Evolutionary conservation across 352 stramenopile species (phyloP).

Genomic region (Blastocystis sp.): DNA sequence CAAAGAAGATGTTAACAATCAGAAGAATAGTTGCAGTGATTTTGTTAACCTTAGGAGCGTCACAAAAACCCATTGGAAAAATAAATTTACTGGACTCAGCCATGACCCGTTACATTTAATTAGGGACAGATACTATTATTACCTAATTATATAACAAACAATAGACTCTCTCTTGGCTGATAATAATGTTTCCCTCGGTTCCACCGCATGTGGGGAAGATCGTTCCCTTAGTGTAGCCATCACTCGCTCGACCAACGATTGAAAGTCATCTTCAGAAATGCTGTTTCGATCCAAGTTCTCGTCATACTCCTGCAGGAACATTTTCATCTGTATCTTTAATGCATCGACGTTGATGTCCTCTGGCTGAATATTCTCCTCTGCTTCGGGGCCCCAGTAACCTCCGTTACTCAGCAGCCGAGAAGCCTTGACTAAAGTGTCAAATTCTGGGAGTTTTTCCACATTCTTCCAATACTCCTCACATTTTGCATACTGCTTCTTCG

Average conservation of each 20-base stretch:
- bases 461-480: constrained; percentile 50
- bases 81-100: too few species aligned
- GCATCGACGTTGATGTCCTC: constrained; percentile 51
- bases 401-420: constrained; percentile 16
- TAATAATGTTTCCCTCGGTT: too few species aligned
- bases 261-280: not conserved
- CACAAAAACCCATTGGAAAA: constrained; percentile 6
- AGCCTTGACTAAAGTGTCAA: constrained; percentile 21
- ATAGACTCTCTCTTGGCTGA: not conserved
- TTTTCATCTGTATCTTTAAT: constrained; percentile 36
- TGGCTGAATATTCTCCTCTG: not conserved
- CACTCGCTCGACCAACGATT: not conserved
- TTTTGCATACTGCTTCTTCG: constrained; percentile 27
- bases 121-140: not conserved
- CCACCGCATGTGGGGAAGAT: too few species aligned
- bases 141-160: not conserved
- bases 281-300: not conserved
- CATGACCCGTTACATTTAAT: too few species aligned
- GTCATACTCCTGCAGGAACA: constrained; percentile 21
- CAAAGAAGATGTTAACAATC: constrained; percentile 39
- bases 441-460: not conserved
- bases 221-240: not conserved
- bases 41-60: constrained; percentile 56
- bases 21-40: not conserved
- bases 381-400: constrained; percentile 41